Percentiles rank a stretch among this genome's conserved stretches.
These are phyloP conservation scores for Echria macrotheca DNA, from an alignment of 495 filamentous ascomycete genomes.

Conservation along the genomic window DNA sequence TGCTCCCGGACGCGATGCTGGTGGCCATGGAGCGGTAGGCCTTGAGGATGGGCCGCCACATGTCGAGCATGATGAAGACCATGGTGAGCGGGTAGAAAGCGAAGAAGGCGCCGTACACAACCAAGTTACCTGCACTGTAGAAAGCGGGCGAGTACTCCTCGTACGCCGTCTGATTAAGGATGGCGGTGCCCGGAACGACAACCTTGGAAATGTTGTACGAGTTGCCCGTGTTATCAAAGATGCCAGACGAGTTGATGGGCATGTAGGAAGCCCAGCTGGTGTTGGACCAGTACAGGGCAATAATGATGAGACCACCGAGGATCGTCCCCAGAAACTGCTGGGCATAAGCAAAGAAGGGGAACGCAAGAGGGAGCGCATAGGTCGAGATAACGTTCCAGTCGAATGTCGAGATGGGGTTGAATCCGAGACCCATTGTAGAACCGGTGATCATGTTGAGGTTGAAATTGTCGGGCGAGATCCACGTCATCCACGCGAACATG, in stretches of 20 bases:
- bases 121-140: constrained; percentile 48
- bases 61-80: constrained; percentile 37
- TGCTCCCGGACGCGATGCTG: background rate
- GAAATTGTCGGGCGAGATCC: constrained; percentile 22
- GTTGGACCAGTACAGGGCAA: constrained; percentile 44
- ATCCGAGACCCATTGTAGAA: constrained; percentile 3
- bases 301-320: constrained; percentile 28
- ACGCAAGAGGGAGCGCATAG: constrained; percentile 5
- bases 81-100: constrained; percentile 49
- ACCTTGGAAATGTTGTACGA: constrained; percentile 40
- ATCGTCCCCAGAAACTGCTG: constrained; percentile 7
- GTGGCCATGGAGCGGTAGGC: background rate
- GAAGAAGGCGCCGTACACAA: constrained; percentile 50
- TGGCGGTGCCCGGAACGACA: constrained; percentile 37
- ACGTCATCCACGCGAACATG: constrained; percentile 24
- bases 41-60: constrained; percentile 33
- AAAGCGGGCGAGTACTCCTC: constrained; percentile 49
- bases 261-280: constrained; percentile 42
- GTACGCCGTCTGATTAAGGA: constrained; percentile 43
- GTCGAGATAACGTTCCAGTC: constrained; percentile 9
- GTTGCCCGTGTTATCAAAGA: constrained; percentile 46
- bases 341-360: constrained; percentile 15
- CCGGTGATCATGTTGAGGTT: constrained; percentile 12
- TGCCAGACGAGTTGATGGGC: constrained; percentile 31
- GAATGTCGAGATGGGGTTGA: constrained; percentile 14